Evolutionary conservation across 306 rosid genomes (phyloP), one percentile per base, ranked within the genome.

Genomic region (Medicago arabica): DNA sequence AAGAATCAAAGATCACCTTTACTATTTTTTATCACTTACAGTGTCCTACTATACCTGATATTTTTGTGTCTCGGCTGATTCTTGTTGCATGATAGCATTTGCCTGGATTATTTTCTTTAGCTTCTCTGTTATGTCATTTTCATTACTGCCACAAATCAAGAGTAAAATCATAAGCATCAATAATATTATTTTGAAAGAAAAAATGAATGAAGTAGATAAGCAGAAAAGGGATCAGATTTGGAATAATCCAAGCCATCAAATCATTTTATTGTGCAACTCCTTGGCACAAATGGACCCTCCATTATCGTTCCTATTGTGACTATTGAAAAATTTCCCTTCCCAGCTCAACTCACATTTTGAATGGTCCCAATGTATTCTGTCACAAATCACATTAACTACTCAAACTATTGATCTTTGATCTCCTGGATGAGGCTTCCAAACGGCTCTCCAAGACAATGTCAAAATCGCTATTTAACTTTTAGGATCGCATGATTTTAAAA

Each of bases 41-140:
- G 39, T 77, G 47, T 70, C 57, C 23, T 51, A 44, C 51, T 75
- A 64, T 89, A 95, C 98, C 97, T 79, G 83, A 79, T 39, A 71
- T 76, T 83, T 90, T 73, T 60, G 81, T 65, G 93, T 83, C 67
- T 86, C 89, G 57, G 68, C 49, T 71, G 87, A 60, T 60, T 87
- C 88, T 68, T 81, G 89, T 73, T 79, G 81, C 41, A 92, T 71
- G 50, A 1, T 61, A 69, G 95, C 90, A 83, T 90, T 95, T 57
- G 84, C 62, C 81, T 86, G 88, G 80, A 90, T 84, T 70, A 95
- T 92, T 46, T 18, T 71, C 88, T 75, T 90, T 58, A 95, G 85
- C 88, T 90, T 87, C 89, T 83, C 95, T 7, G 98, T 95, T 67
- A 92, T 80, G 78, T 95, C 98, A 84, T 95, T 92, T 88, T 95